Conservation (phyloP, 345 rosid genomes). For the Carallia pectinifolia region DNA sequence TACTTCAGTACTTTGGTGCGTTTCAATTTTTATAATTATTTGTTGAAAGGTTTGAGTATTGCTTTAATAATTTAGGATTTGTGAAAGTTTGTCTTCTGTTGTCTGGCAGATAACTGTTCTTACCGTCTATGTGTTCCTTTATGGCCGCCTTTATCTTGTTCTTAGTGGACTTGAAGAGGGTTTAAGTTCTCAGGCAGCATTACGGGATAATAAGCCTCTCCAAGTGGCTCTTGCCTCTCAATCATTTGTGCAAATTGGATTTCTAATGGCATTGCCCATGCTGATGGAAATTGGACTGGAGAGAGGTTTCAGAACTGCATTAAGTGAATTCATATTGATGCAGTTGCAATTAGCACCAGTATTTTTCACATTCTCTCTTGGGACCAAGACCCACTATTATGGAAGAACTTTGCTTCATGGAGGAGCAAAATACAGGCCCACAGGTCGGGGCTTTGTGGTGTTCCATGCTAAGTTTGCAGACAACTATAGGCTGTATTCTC, state of each 20-base stretch:
- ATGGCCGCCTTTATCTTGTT: constrained; percentile 98
- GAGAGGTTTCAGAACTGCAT: constrained; percentile 91
- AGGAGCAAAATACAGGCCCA: constrained; percentile 92
- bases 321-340: constrained; percentile 94
- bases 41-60: constrained; percentile 5
- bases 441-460: constrained; percentile 98
- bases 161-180: constrained; percentile 94
- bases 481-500: constrained; percentile 91
- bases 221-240: constrained; percentile 99
- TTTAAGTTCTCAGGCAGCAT: constrained; percentile 60
- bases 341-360: constrained; percentile 96
- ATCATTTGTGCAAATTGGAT: constrained; percentile 94
- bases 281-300: constrained; percentile 98
- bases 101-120: constrained; percentile 86
- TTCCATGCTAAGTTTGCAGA: constrained; percentile 99
- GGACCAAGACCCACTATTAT: constrained; percentile 95
- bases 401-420: constrained; percentile 98
- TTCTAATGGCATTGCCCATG: constrained; percentile 97
- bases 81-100: constrained; percentile 18
- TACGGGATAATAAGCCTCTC: constrained; percentile 89
- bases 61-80: neutral
- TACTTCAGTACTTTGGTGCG: constrained; percentile 95
- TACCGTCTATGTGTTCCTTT: constrained; percentile 93
- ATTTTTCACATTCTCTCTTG: constrained; percentile 97
- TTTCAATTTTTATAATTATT: constrained; percentile 5